These are phyloP conservation scores for Spergularia bocconei DNA, from an alignment of 148 eudicot species.

Conservation along the genomic window DNA sequence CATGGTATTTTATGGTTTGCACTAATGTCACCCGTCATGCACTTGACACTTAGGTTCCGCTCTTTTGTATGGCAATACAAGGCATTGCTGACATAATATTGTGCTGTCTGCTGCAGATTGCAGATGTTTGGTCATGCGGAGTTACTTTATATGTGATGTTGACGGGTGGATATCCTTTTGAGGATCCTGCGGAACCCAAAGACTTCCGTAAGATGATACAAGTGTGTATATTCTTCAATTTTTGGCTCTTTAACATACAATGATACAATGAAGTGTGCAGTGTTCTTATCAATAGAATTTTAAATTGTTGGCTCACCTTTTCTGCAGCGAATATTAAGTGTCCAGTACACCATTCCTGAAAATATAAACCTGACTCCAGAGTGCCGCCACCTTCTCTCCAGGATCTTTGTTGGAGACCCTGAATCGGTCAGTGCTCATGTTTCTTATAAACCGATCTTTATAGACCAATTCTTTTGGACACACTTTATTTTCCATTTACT, in stretches of 20 bases:
- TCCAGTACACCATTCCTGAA: slow-evolving; percentile 83
- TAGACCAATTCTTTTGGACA: too few relatives aligned
- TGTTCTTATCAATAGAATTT: background rate
- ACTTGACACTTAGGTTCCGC: background rate
- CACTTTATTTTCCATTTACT: background rate
- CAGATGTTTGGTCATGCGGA: slow-evolving; percentile 99
- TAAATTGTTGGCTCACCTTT: background rate
- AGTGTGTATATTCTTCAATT: slow-evolving; percentile 29
- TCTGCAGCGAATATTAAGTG: slow-evolving; percentile 74
- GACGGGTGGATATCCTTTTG: slow-evolving; percentile 87
- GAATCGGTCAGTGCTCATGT: slow-evolving; percentile 50
- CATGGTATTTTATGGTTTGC: background rate
- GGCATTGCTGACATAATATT: slow-evolving; percentile 16
- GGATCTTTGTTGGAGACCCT: slow-evolving; percentile 87
- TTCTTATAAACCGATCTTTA: background rate
- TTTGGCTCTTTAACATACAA: background rate
- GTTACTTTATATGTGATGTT: slow-evolving; percentile 95
- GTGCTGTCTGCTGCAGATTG: slow-evolving; percentile 51
- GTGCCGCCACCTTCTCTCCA: slow-evolving; percentile 84
- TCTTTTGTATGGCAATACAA: background rate
- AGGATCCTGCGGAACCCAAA: slow-evolving; percentile 85
- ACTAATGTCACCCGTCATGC: background rate
- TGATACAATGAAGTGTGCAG: background rate
- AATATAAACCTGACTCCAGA: slow-evolving; percentile 58
- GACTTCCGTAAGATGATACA: slow-evolving; percentile 84